Conservation (phyloP, 352 stramenopile species). For the Thraustochytrium sp. region DNA sequence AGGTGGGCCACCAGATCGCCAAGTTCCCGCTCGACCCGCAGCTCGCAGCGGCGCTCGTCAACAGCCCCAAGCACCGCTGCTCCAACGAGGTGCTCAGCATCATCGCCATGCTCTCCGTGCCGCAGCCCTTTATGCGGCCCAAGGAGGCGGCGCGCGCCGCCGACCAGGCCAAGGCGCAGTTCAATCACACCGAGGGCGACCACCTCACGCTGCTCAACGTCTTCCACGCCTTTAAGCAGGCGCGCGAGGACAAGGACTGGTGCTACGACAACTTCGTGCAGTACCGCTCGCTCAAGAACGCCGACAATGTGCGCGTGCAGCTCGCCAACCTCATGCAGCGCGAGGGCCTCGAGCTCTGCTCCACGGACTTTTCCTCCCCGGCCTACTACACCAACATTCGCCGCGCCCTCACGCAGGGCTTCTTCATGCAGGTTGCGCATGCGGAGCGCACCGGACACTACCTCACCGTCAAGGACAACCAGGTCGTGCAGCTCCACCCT, state of each 20-base stretch:
- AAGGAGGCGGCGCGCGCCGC: constrained; percentile 91
- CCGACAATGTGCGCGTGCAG: constrained; percentile 90
- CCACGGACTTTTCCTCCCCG: constrained; percentile 61
- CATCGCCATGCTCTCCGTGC: constrained; percentile 91
- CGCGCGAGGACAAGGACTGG: constrained; percentile 80
- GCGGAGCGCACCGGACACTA: constrained; percentile 82
- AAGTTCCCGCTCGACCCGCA: constrained; percentile 94
- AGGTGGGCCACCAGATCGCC: constrained; percentile 81
- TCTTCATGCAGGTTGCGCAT: constrained; percentile 97
- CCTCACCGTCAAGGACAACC: constrained; percentile 98
- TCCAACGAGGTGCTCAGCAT: constrained; percentile 95
- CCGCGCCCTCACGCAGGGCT: constrained; percentile 84
- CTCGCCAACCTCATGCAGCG: constrained; percentile 74
- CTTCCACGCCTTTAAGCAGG: constrained; percentile 94
- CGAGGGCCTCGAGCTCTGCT: constrained; percentile 61
- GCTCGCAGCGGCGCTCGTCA: constrained; percentile 93
- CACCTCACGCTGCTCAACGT: constrained; percentile 96
- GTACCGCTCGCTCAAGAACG: constrained; percentile 72
- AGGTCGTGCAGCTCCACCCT: constrained; percentile 93
- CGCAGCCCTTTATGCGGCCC: constrained; percentile 87
- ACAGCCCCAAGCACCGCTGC: constrained; percentile 77
- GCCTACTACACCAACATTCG: constrained; percentile 86
- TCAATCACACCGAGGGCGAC: constrained; percentile 62
- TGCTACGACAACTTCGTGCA: constrained; percentile 98
- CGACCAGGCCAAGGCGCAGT: constrained; percentile 88